Evolutionary conservation across 495 filamentous ascomycete species (phyloP).

Genomic region (Glarea lozoyensis): DNA sequence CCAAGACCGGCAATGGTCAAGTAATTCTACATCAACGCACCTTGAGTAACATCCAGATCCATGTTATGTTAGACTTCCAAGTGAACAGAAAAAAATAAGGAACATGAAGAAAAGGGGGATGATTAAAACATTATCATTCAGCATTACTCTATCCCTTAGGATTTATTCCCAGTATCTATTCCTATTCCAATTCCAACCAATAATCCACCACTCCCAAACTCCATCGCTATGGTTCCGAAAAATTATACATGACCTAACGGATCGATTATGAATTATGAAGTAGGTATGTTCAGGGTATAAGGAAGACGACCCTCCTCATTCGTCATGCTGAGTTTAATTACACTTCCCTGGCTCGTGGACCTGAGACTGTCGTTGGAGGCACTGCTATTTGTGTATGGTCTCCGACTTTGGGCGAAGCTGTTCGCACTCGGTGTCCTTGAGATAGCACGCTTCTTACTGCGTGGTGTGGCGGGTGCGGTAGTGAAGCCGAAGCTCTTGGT

Average conservation of each 20-base stretch:
- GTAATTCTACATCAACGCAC: too few species aligned
- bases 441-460: constrained; percentile 27
- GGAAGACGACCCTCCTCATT: constrained; percentile 14
- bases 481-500: constrained; percentile 30
- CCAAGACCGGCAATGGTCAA: too few species aligned
- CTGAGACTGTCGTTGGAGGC: constrained; percentile 30
- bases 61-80: too few species aligned
- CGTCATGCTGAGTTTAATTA: constrained; percentile 15
- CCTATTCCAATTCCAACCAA: neutral
- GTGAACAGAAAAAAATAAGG: too few species aligned
- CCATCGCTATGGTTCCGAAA: constrained; percentile 2
- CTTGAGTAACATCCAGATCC: too few species aligned
- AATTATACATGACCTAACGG: neutral
- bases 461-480: constrained; percentile 45
- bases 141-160: constrained; percentile 8
- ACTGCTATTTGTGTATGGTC: constrained; percentile 28
- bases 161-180: neutral
- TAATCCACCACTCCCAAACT: neutral
- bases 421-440: constrained; percentile 26
- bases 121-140: constrained; percentile 14
- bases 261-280: neutral
- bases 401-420: constrained; percentile 35
- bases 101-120: neutral
- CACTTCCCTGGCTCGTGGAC: constrained; percentile 22
- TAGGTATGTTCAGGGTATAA: constrained; percentile 16